phyloP scores from a whole-genome alignment of 2,329 filamentous ascomycete species.

The Aspergillus melleus region DNA sequence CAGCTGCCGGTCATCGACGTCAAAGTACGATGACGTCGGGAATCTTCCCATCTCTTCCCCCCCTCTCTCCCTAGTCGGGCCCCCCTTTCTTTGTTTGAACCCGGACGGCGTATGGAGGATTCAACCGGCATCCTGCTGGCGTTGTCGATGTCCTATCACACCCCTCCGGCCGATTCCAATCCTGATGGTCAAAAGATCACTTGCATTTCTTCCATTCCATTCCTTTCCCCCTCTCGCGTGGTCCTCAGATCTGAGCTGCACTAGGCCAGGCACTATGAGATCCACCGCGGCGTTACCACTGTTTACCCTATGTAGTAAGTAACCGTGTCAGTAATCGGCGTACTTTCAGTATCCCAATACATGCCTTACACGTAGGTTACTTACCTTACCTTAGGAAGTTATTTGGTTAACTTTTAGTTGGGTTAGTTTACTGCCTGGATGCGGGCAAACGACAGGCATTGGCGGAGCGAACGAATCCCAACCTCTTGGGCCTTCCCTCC shows the following conservation, averaged over 20 bases:
- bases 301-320: background rate
- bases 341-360: background rate
- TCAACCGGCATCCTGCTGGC: slow-evolving; percentile 7
- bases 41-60: background rate
- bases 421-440: background rate
- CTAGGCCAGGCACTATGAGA: slow-evolving; percentile 22
- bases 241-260: slow-evolving; percentile 23
- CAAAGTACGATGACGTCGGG: slow-evolving; percentile 7
- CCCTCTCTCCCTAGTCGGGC: background rate
- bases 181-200: slow-evolving; percentile 19
- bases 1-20: background rate
- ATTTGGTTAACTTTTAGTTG: background rate
- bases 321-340: background rate
- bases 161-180: background rate
- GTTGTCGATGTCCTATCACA: background rate
- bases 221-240: slow-evolving; percentile 22
- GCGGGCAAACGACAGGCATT: background rate
- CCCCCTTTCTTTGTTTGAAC: background rate
- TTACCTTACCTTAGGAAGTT: slow-evolving; percentile 1
- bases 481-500: slow-evolving; percentile 10
- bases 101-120: background rate
- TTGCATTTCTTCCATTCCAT: slow-evolving; percentile 17
- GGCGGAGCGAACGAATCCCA: slow-evolving; percentile 5
- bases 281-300: slow-evolving; percentile 7
- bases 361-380: background rate